Evolutionary conservation across 2,329 filamentous ascomycete genomes (phyloP), one percentile per base, ranked within the genome.

Genomic region (Diaporthe vexans): DNA sequence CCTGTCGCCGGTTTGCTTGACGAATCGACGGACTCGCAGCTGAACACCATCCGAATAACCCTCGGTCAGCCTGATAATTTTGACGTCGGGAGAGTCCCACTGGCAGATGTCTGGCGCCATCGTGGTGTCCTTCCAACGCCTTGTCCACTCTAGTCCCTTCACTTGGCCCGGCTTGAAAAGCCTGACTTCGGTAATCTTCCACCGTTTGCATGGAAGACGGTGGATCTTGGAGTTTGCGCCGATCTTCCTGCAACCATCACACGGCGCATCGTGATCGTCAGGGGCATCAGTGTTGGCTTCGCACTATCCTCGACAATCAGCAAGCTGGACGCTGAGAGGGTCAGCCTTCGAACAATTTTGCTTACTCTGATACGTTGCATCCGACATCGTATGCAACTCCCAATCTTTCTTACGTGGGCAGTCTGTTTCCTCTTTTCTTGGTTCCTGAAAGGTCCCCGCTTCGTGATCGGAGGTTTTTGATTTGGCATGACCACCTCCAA

Each of bases 331-430:
- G 40, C 11, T 17, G 40, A 33, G 33, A 26, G 29, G 9, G 9
- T 48, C 15, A 26, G 19, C 10, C 5, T 26, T 33, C n/a, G 13
- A 35, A 26, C 6, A 40, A 26, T 37, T 29, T 29, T 43, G 73
- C 88, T 85, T 81, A 91, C 90, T 65, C 90, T 86, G 77, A 91
- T 91, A 57, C 89, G 86, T 77, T 91, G 90, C 88, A 91, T 91
- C 67, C 88, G 85, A 76, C 90, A 92, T 58, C 90, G 85, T 74
- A 91, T 88, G 77, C 90, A 92, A 26, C 88, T 90, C 11, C 89
- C 89, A 24, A 89, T 88, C 71, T 87, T 88, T 74, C 90, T 85
- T 2, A 89, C 91, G 73, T 87, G 84, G 0, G 90, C 90, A 0
- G 90, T 91, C 76, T 87, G 84, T 75, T 89, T 84, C 33, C 89